Conservation (phyloP, 192 early-diverging fungal genomes). For the Rhizoclosmatium sp. region DNA sequence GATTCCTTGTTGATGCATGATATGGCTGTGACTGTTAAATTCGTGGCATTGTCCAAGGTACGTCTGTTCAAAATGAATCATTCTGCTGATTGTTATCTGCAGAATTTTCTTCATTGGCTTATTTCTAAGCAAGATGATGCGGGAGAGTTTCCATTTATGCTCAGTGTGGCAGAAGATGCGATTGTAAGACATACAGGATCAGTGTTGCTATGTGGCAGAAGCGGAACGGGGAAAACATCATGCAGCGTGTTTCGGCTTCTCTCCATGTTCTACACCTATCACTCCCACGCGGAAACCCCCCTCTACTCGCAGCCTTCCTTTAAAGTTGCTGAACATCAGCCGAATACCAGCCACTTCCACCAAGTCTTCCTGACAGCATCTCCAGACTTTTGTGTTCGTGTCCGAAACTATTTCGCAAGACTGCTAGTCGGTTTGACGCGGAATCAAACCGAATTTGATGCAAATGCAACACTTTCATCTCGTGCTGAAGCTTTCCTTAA, state of each 20-base stretch:
- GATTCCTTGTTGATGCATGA: slow-evolving; percentile 30
- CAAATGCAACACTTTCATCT: too few species aligned
- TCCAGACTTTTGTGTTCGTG: slow-evolving; percentile 40
- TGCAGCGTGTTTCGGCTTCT: slow-evolving; percentile 41
- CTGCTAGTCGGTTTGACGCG: not conserved
- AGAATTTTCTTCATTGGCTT: slow-evolving; percentile 10
- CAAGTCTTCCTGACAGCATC: slow-evolving; percentile 47
- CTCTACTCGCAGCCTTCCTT: not conserved
- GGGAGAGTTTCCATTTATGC: slow-evolving; percentile 39
- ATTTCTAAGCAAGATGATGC: not conserved
- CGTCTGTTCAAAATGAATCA: not conserved
- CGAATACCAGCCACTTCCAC: slow-evolving; percentile 5
- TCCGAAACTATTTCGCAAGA: slow-evolving; percentile 29
- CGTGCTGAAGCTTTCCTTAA: too few species aligned
- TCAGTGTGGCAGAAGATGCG: slow-evolving; percentile 31
- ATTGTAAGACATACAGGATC: slow-evolving; percentile 33
- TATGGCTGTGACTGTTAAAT: slow-evolving; percentile 39
- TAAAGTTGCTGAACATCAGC: not conserved
- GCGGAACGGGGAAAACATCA: slow-evolving; percentile 40
- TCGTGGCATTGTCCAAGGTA: slow-evolving; percentile 40
- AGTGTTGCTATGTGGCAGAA: slow-evolving; percentile 34
- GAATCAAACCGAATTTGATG: not conserved
- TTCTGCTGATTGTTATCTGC: not conserved
- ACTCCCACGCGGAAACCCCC: not conserved
- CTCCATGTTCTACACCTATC: not conserved